phyloP scores from a whole-genome alignment of 2,329 filamentous ascomycete species.

The Fusarium sororula region DNA sequence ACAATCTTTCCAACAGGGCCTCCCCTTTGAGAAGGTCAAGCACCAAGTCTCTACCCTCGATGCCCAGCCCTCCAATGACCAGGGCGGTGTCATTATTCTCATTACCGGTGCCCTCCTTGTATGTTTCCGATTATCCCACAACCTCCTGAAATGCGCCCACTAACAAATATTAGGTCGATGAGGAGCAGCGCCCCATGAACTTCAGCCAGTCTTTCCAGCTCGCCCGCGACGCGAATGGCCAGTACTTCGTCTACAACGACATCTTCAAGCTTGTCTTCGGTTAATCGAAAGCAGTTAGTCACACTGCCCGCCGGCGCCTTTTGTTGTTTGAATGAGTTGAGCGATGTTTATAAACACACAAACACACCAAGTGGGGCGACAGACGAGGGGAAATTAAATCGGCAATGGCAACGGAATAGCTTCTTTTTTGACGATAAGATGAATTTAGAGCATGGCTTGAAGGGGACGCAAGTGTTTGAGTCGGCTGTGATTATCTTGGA shows the following conservation, averaged over 20 bases:
- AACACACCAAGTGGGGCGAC: slow-evolving; percentile 25
- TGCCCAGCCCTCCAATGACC: slow-evolving; percentile 75
- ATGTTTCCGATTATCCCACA: slow-evolving; percentile 47
- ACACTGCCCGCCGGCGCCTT: not conserved
- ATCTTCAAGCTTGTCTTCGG: slow-evolving; percentile 89
- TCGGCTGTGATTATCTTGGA: slow-evolving; percentile 7
- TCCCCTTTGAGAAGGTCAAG: slow-evolving; percentile 83
- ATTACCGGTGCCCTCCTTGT: slow-evolving; percentile 89
- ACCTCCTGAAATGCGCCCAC: not conserved
- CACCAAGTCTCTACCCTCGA: slow-evolving; percentile 83
- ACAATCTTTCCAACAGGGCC: slow-evolving; percentile 58
- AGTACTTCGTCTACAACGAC: slow-evolving; percentile 93
- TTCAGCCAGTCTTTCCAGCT: slow-evolving; percentile 93
- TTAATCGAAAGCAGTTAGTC: slow-evolving; percentile 44
- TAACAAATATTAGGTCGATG: slow-evolving; percentile 73
- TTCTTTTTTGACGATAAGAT: slow-evolving; percentile 37
- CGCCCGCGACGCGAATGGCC: slow-evolving; percentile 69
- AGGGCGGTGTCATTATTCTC: slow-evolving; percentile 81
- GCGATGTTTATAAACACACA: slow-evolving; percentile 15
- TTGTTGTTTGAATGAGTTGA: slow-evolving; percentile 4
- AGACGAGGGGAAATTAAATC: slow-evolving; percentile 30
- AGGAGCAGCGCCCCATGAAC: slow-evolving; percentile 86
- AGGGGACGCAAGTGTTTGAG: slow-evolving; percentile 2
- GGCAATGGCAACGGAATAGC: slow-evolving; percentile 26
- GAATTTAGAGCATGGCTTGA: slow-evolving; percentile 31